These are phyloP conservation scores for Niebla homalea DNA, from an alignment of 495 filamentous ascomycete species.

Conservation along the genomic window DNA sequence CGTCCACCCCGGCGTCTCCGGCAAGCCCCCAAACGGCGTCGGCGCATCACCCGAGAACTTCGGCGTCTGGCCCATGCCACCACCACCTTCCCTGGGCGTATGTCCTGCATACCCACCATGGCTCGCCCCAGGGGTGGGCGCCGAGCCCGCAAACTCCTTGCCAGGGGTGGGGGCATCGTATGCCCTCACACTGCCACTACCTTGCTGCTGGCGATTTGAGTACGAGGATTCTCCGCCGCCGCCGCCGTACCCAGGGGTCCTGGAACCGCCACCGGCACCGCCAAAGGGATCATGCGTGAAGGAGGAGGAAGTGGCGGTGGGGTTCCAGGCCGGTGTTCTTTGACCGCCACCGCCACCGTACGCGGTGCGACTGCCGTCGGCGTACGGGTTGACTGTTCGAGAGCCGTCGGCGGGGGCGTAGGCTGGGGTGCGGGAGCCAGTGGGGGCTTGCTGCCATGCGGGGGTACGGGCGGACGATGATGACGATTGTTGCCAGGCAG, in stretches of 20 bases:
- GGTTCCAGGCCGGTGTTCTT: constrained; percentile 42
- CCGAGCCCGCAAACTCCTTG: constrained; percentile 37
- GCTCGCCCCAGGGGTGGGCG: constrained; percentile 29
- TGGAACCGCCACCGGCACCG: constrained; percentile 27
- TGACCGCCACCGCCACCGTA: constrained; percentile 37
- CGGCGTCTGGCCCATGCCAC: constrained; percentile 60
- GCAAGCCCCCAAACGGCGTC: constrained; percentile 64
- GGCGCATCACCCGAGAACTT: constrained; percentile 46
- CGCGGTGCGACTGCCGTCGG: constrained; percentile 60
- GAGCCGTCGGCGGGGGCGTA: constrained; percentile 41
- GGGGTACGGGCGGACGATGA: constrained; percentile 17
- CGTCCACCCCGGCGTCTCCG: constrained; percentile 48
- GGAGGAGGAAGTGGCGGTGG: constrained; percentile 21
- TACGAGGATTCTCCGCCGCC: constrained; percentile 18
- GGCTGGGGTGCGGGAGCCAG: constrained; percentile 50
- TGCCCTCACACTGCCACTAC: constrained; percentile 13
- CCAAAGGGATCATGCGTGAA: constrained; percentile 21
- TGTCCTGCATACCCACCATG: constrained; percentile 21
- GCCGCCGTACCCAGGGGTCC: constrained; percentile 11
- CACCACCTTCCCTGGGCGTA: constrained; percentile 57
- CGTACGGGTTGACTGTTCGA: constrained; percentile 63
- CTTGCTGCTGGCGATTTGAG: constrained; percentile 39
- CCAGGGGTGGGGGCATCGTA: constrained; percentile 73
- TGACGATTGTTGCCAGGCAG: constrained; percentile 42
- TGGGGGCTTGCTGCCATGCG: constrained; percentile 24